Conservation (phyloP, 202 grass and related monocot genomes). For the Digitaria exilis region DNA sequence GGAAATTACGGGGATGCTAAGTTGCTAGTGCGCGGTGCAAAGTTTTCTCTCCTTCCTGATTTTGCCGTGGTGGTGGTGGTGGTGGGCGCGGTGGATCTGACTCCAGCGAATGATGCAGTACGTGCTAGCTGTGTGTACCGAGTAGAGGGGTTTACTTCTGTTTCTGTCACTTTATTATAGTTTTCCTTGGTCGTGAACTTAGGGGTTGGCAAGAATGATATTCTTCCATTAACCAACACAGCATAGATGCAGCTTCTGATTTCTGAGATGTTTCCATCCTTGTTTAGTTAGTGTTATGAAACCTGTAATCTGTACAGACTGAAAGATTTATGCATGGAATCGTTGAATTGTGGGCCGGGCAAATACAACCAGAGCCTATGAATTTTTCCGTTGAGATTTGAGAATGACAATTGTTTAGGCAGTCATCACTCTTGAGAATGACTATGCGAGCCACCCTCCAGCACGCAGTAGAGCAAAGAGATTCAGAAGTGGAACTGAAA, state of each 20-base stretch:
- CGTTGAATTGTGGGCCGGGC: background rate
- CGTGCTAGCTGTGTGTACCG: background rate
- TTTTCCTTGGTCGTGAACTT: background rate
- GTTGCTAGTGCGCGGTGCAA: slow-evolving; percentile 41
- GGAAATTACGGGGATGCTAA: slow-evolving; percentile 63
- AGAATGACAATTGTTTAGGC: too few species aligned
- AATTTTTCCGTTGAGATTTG: background rate
- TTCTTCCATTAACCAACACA: slow-evolving; percentile 42
- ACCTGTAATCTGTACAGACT: slow-evolving; percentile 48
- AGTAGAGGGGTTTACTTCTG: slow-evolving; percentile 3
- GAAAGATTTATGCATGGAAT: slow-evolving; percentile 16
- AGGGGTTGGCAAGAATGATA: slow-evolving; percentile 18
- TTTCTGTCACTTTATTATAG: slow-evolving; percentile 15
- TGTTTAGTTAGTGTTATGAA: background rate
- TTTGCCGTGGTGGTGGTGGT: background rate
- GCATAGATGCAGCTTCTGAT: slow-evolving; percentile 37
- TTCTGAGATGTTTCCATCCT: slow-evolving; percentile 15
- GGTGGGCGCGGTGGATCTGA: slow-evolving; percentile 27
- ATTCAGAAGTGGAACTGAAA: too few species aligned
- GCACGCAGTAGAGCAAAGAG: background rate
- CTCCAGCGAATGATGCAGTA: slow-evolving; percentile 18
- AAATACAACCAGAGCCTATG: background rate
- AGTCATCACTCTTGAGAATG: too few species aligned
- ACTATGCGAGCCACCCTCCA: too few species aligned
- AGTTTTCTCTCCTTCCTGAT: background rate